Evolutionary conservation across 805 yeast species (phyloP), one percentile per base, ranked within the genome.

Genomic region (Dipodascopsis tothii): DNA sequence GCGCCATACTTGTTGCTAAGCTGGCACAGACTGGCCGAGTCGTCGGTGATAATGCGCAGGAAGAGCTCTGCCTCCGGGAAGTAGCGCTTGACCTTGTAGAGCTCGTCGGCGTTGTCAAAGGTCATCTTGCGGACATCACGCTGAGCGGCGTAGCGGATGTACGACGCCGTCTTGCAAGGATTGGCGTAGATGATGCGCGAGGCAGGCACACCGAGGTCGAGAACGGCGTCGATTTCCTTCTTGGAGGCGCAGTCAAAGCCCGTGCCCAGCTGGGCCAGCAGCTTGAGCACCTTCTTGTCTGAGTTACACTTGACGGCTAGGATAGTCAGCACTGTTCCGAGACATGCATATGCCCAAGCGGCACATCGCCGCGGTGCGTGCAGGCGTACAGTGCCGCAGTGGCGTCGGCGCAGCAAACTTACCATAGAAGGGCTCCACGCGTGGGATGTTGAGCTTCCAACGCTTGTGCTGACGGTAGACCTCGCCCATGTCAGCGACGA

Each of bases 181-280:
- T 90, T 86, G 14, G 97, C 96, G 64, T 85, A 90, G 44, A 92
- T 74, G 57, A 90, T 82, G 51, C 83, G 70, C 9, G 70, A 61
- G 5, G 94, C 75, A 50, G 67, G 67, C 39, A 81, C 76, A 5
- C 90, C 90, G 47, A 80, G 59, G 17, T 64, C 58, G 50, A 85
- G 67, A 40, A 85, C 73, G 35, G 68, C 66, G 43, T 80, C 80
- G 57, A 90, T 85, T 66, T 90, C 98, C 51, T 73, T 73, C 58
- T 81, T 78, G 19, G 95, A 84, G 3, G 97, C 97, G 67, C 98
- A 90, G 62, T 90, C 98, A 59, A 90, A 90, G 45, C 81, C 81
- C 41, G 78, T 73, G 21, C 92, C 94, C 51, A 80, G 63, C 3
- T 65, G 49, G 2, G 76, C 78, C 54, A 90, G 70, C 22, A 72